These are phyloP conservation scores for Pleurotus tuoliensis DNA, from an alignment of 768 basidiomycete species.

Conservation along the genomic window DNA sequence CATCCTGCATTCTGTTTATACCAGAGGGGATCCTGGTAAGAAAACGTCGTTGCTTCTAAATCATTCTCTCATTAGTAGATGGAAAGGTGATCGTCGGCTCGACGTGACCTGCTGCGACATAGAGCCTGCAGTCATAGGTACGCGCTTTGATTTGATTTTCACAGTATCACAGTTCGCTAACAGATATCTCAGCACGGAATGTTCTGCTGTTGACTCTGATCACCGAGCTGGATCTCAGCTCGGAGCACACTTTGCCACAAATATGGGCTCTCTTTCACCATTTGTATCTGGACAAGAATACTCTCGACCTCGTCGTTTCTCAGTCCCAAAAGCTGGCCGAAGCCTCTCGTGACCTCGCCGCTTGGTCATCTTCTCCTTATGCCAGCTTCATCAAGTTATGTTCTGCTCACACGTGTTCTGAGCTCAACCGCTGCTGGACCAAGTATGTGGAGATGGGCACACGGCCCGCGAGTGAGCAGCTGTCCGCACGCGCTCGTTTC, in stretches of 20 bases:
- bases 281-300: constrained; percentile 36
- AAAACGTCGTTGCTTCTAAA: not conserved
- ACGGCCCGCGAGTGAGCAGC: constrained; percentile 15
- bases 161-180: not conserved
- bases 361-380: constrained; percentile 40
- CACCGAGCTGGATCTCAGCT: constrained; percentile 21
- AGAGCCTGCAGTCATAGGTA: constrained; percentile 45
- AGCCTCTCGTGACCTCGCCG: constrained; percentile 24
- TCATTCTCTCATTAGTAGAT: too few relatives aligned
- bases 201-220: constrained; percentile 42
- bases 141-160: not conserved
- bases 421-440: constrained; percentile 38
- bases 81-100: constrained; percentile 23
- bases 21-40: constrained; percentile 14
- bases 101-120: constrained; percentile 52
- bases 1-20: constrained; percentile 45
- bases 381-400: constrained; percentile 32
- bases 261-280: constrained; percentile 50
- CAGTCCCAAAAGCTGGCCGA: constrained; percentile 38
- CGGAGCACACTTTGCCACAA: constrained; percentile 6
- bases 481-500: constrained; percentile 17
- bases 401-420: constrained; percentile 30
- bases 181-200: constrained; percentile 37
- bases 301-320: constrained; percentile 25
- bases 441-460: constrained; percentile 28